These are phyloP conservation scores for Ophiostoma perfectum DNA, from an alignment of 2,329 filamentous ascomycete genomes.

Conservation along the genomic window DNA sequence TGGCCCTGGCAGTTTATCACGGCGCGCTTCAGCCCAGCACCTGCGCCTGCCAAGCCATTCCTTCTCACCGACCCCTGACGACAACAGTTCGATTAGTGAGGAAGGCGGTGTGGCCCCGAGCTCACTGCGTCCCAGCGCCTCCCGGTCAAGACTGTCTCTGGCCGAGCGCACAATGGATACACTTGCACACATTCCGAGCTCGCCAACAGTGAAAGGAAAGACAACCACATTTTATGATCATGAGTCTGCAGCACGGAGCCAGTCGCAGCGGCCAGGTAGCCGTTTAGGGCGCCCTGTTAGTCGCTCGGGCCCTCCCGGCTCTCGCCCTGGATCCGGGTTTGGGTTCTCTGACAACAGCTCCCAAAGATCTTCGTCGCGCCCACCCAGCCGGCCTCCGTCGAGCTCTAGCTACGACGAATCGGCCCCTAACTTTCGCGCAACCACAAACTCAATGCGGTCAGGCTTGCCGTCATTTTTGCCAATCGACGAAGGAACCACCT, in stretches of 20 bases:
- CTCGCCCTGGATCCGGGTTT: constrained; percentile 57
- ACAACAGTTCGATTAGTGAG: not conserved
- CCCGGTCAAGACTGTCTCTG: constrained; percentile 52
- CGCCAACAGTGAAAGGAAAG: constrained; percentile 62
- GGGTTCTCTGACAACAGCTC: constrained; percentile 47
- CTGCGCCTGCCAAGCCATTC: constrained; percentile 21
- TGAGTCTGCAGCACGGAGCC: constrained; percentile 51
- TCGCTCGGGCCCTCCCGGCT: constrained; percentile 29
- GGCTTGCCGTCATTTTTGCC: constrained; percentile 33
- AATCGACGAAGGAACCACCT: constrained; percentile 42
- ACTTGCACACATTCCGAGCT: constrained; percentile 69
- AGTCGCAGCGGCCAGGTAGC: constrained; percentile 45
- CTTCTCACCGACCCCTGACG: constrained; percentile 11
- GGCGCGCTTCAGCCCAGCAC: constrained; percentile 23
- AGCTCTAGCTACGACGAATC: constrained; percentile 46
- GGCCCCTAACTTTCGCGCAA: constrained; percentile 40
- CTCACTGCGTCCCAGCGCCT: constrained; percentile 11
- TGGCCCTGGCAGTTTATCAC: constrained; percentile 20
- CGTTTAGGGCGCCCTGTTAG: constrained; percentile 25
- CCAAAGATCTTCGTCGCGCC: constrained; percentile 45
- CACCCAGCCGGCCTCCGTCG: constrained; percentile 51
- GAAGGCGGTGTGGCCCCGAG: not conserved
- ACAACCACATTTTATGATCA: constrained; percentile 68
- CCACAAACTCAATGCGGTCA: constrained; percentile 42
- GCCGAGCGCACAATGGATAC: constrained; percentile 84